These are phyloP conservation scores for Talinum fruticosum DNA, from an alignment of 148 eudicot species.

Conservation along the genomic window DNA sequence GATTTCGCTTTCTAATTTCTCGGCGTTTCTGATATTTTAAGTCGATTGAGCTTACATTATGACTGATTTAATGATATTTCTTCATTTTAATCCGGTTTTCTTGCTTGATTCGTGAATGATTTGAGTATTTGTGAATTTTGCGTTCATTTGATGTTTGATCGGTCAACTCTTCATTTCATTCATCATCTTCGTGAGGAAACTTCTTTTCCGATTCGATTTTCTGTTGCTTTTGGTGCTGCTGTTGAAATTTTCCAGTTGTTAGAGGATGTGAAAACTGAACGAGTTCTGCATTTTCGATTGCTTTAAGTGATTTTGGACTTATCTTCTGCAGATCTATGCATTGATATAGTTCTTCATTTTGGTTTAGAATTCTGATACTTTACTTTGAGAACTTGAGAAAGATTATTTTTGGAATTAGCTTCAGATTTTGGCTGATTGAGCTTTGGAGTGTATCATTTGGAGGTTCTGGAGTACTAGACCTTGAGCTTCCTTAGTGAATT, in stretches of 20 bases:
- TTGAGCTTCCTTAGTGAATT: neutral
- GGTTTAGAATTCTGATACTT: neutral
- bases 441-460: no score
- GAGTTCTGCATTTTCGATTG: neutral
- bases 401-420: no score
- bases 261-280: neutral
- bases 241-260: no score
- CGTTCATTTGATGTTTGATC: neutral
- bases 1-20: neutral
- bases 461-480: neutral
- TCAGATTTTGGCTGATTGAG: no score
- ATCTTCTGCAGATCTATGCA: neutral
- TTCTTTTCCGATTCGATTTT: neutral
- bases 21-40: neutral
- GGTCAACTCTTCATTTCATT: neutral
- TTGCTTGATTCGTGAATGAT: neutral
- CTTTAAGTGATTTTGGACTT: neutral
- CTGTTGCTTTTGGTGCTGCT: no score
- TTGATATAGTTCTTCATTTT: neutral
- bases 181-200: no score
- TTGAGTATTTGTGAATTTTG: neutral
- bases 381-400: neutral
- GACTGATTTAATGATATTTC: neutral
- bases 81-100: neutral
- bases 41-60: neutral